These are phyloP conservation scores for Pseudotsuga menziesii DNA, from an alignment of 75 land plant species.

Conservation along the genomic window DNA sequence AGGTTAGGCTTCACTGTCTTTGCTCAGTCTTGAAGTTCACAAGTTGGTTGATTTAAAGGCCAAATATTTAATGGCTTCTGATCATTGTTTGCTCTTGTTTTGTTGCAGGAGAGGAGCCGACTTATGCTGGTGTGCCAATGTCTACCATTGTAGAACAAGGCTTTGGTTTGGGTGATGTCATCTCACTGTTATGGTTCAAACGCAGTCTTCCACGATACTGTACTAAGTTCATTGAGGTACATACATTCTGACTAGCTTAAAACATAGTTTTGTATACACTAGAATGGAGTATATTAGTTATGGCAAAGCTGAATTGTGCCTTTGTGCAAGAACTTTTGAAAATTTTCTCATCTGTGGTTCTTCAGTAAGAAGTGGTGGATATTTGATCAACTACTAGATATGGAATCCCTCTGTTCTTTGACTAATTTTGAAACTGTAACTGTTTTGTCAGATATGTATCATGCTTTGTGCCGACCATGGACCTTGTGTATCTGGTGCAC, in stretches of 20 bases:
- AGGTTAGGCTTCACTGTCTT: constrained; percentile 13
- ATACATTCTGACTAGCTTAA: not conserved
- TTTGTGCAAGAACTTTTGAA: too few species aligned
- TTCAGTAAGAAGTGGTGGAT: not conserved
- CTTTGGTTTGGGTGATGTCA: constrained; percentile 94
- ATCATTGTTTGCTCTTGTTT: not conserved
- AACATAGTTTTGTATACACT: not conserved
- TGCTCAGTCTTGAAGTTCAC: not conserved
- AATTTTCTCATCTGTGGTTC: not conserved
- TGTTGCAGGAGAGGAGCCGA: constrained; percentile 90
- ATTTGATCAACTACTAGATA: not conserved
- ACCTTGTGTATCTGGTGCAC: constrained; percentile 99
- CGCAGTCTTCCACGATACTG: constrained; percentile 96
- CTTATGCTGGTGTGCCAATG: constrained; percentile 95
- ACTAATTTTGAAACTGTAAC: not conserved
- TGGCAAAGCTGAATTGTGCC: not conserved
- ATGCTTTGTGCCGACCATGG: constrained; percentile 99
- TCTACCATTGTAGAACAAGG: constrained; percentile 91
- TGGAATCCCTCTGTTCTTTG: not conserved
- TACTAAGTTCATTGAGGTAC: constrained; percentile 94
- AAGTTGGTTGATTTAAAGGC: not conserved
- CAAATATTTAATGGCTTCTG: not conserved
- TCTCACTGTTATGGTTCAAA: constrained; percentile 98
- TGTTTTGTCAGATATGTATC: constrained; percentile 72
- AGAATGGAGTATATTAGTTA: constrained; percentile 5